Evolutionary conservation across 179 eudicot genomes (phyloP), one percentile per base, ranked within the genome.

Genomic region (Beta lomatogona): DNA sequence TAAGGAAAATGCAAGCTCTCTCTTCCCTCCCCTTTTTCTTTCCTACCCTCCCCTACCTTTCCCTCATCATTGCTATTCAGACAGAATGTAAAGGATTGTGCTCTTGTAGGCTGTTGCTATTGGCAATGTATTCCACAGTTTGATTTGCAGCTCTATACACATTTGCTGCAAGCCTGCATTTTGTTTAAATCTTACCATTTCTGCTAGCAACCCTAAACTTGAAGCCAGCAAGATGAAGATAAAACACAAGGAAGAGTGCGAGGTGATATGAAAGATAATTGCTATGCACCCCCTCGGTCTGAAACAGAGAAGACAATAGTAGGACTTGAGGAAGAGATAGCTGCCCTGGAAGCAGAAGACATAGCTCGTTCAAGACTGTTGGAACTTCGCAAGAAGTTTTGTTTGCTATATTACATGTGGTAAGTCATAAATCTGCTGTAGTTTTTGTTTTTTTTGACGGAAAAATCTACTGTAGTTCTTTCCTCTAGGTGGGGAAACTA

Each of bases 181-280:
- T 8, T 52, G 1, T n/a, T 48, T 48, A 8, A 8, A 13, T 21
- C 15, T 21, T 5, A 0, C 16, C 4, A 6, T 46, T 71, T 21
- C 36, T 8, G 3, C 28, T 6, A 6, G 8, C 28, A 6, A 65
- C 18, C 22, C 36, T 46, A 94, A 87, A 81, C 90, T 96, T 52
- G 97, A 94, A 81, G 92, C 89, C 74, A 91, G 93, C 76, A 94
- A 94, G 89, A 90, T 94, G 78, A 98, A 96, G 84, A 91, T 98
- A 85, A 90, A 96, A 82, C 98, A 96, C 75, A 96, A 96, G 83
- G 99, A 96, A 80, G 98, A 96, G 84, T 94, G 99, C 80, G 97
- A 96, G 89, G 84, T 93, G 50, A 96, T 96, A 76, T 88, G 97
- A 85, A 96, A 88, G 80, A 77, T 94, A 77, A 91, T 96, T 31